Percentiles rank a stretch among this genome's conserved stretches.
These are phyloP conservation scores for Eleusine coracana DNA, from an alignment of 176 grass and related monocot genomes.

Conservation along the genomic window DNA sequence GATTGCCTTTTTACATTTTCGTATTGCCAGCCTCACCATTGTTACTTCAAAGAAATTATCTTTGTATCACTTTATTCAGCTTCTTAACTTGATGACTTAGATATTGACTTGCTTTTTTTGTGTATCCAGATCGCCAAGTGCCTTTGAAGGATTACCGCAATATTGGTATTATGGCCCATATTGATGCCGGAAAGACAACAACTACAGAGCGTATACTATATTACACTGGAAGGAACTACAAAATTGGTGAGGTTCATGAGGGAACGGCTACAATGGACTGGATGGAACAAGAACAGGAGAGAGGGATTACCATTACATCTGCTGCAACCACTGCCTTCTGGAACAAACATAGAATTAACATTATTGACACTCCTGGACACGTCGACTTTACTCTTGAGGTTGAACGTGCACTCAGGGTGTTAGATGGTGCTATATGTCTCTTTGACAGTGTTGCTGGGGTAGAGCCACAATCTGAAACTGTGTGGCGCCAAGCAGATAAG, in stretches of 20 bases:
- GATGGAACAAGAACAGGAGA: slow-evolving; percentile 99
- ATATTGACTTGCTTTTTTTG: slow-evolving; percentile 34
- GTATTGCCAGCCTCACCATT: background rate
- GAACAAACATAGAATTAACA: slow-evolving; percentile 98
- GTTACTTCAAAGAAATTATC: background rate
- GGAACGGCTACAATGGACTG: slow-evolving; percentile 98
- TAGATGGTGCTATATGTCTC: slow-evolving; percentile 96
- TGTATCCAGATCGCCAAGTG: slow-evolving; percentile 52
- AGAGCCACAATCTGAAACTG: slow-evolving; percentile 97
- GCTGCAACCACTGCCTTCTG: slow-evolving; percentile 94
- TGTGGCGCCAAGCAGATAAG: slow-evolving; percentile 98
- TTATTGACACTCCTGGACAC: slow-evolving; percentile 96
- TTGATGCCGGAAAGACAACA: slow-evolving; percentile 98
- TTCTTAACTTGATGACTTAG: slow-evolving; percentile 13
- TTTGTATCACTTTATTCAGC: slow-evolving; percentile 12
- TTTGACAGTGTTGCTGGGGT: slow-evolving; percentile 99
- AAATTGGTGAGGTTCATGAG: slow-evolving; percentile 97
- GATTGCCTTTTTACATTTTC: background rate
- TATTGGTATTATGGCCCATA: slow-evolving; percentile 99
- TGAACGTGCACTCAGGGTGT: slow-evolving; percentile 90
- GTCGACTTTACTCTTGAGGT: slow-evolving; percentile 99
- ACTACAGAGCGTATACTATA: slow-evolving; percentile 95
- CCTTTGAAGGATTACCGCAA: slow-evolving; percentile 90
- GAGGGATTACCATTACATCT: slow-evolving; percentile 97
- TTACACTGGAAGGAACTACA: slow-evolving; percentile 97